Conservation (phyloP, 108 stramenopile species). For the Cyclotella kingstonii region DNA sequence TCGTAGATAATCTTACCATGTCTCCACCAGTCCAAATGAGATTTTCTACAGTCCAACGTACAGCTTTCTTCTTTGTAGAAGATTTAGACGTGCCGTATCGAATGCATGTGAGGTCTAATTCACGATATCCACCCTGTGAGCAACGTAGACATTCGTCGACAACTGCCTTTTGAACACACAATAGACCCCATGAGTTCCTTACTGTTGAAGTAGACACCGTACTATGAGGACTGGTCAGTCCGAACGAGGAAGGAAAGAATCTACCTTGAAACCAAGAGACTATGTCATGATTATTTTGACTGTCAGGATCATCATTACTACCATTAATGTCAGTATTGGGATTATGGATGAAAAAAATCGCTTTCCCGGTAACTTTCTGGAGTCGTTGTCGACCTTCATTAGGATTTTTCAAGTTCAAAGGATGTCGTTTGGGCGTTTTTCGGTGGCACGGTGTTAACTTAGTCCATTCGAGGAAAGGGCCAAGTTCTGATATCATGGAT, state of each 20-base stretch:
- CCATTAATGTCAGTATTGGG: slow-evolving; percentile 29
- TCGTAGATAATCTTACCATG: slow-evolving; percentile 58
- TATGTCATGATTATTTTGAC: background rate
- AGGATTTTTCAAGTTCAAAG: background rate
- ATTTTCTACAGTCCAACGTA: slow-evolving; percentile 14
- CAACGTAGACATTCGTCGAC: slow-evolving; percentile 75
- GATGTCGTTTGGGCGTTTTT: background rate
- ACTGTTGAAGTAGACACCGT: slow-evolving; percentile 3
- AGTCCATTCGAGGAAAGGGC: slow-evolving; percentile 32
- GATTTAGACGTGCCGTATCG: background rate
- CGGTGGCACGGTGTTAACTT: slow-evolving; percentile 14
- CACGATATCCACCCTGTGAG: slow-evolving; percentile 74
- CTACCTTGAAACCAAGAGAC: slow-evolving; percentile 72
- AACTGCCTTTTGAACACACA: slow-evolving; percentile 57
- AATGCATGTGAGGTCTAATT: slow-evolving; percentile 53
- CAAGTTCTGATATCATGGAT: slow-evolving; percentile 7
- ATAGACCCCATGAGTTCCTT: slow-evolving; percentile 59
- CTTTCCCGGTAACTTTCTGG: slow-evolving; percentile 37
- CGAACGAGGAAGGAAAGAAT: slow-evolving; percentile 43
- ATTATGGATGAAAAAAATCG: slow-evolving; percentile 64
- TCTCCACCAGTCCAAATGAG: slow-evolving; percentile 73
- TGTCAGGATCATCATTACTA: background rate
- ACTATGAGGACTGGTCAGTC: background rate
- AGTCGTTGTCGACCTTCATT: background rate
- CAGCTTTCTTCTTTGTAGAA: background rate